These are phyloP conservation scores for Yamadazyma taylorii DNA, from an alignment of 1,139 yeast genomes.

Conservation along the genomic window DNA sequence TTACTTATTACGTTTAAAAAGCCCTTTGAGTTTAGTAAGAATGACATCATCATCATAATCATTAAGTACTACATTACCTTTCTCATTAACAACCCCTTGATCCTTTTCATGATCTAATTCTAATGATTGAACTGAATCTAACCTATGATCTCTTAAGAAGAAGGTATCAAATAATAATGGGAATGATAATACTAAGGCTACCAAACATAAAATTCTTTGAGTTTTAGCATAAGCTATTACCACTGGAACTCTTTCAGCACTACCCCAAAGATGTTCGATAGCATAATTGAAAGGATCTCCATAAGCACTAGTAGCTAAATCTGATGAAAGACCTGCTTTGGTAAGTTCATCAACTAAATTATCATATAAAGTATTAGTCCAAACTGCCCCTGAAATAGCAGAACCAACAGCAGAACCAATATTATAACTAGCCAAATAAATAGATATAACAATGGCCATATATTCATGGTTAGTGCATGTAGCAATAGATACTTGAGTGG, in stretches of 20 bases:
- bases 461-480: slow-evolving; percentile 61
- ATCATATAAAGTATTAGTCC: slow-evolving; percentile 42
- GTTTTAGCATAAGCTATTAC: slow-evolving; percentile 59
- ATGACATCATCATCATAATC: slow-evolving; percentile 36
- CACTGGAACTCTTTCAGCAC: slow-evolving; percentile 56
- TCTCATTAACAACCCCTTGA: slow-evolving; percentile 25
- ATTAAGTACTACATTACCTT: slow-evolving; percentile 41
- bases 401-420: slow-evolving; percentile 61
- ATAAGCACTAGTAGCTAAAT: slow-evolving; percentile 51
- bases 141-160: slow-evolving; percentile 55
- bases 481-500: slow-evolving; percentile 65
- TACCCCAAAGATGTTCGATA: slow-evolving; percentile 53
- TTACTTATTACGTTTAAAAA: slow-evolving; percentile 5
- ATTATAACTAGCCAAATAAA: slow-evolving; percentile 55
- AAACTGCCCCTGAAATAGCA: slow-evolving; percentile 62
- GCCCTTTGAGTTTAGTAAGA: slow-evolving; percentile 10
- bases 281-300: slow-evolving; percentile 51
- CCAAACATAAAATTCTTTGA: slow-evolving; percentile 57
- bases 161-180: slow-evolving; percentile 50
- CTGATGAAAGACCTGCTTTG: slow-evolving; percentile 12
- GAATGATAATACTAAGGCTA: slow-evolving; percentile 56
- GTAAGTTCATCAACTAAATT: slow-evolving; percentile 16
- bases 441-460: slow-evolving; percentile 62
- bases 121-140: slow-evolving; percentile 41
- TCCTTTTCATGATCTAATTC: slow-evolving; percentile 26